Evolutionary conservation across 495 filamentous ascomycete genomes (phyloP).

Genomic region (Terfezia claveryi): DNA sequence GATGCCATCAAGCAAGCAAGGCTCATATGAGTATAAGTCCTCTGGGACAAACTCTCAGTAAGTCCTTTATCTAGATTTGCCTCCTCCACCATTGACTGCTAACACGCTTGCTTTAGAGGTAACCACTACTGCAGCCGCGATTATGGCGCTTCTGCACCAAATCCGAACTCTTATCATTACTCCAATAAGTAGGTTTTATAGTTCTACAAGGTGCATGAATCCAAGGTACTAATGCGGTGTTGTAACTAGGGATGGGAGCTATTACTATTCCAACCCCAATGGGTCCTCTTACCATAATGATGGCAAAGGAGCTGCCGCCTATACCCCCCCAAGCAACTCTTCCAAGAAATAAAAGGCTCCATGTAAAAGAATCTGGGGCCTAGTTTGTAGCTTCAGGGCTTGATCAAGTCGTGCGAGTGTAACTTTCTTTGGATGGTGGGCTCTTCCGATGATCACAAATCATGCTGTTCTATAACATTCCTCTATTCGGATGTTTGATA

Average conservation of each 20-base stretch:
- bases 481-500: too few species aligned
- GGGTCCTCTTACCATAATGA: slow-evolving; percentile 31
- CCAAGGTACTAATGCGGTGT: background rate
- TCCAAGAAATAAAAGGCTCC: too few species aligned
- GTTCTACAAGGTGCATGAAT: background rate
- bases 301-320: slow-evolving; percentile 23
- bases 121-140: slow-evolving; percentile 30
- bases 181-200: slow-evolving; percentile 22
- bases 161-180: slow-evolving; percentile 29
- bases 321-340: slow-evolving; percentile 19
- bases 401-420: too few species aligned
- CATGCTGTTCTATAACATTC: too few species aligned
- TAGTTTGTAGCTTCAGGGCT: too few species aligned
- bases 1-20: too few species aligned
- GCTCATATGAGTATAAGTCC: background rate
- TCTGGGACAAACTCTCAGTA: background rate
- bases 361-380: too few species aligned
- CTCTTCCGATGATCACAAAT: too few species aligned
- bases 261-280: slow-evolving; percentile 32
- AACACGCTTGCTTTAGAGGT: background rate
- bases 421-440: too few species aligned
- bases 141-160: slow-evolving; percentile 24
- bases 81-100: background rate
- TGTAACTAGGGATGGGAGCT: slow-evolving; percentile 24
- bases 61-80: background rate